Evolutionary conservation across 169 alveolate genomes (phyloP).

Genomic region (Plasmodium adleri): DNA sequence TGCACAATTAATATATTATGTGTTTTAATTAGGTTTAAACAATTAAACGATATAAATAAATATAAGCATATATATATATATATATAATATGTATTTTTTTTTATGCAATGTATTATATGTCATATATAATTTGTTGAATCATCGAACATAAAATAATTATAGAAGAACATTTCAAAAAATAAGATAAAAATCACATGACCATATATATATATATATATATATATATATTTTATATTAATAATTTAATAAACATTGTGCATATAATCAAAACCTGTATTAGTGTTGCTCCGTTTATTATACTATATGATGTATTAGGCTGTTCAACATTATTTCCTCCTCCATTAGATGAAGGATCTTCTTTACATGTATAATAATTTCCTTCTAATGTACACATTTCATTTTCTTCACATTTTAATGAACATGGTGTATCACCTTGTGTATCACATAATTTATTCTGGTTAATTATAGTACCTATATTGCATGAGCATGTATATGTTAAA

Average conservation of each 20-base stretch:
- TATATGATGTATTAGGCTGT: background rate
- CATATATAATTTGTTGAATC: no score
- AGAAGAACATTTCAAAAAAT: no score
- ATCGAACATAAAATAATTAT: no score
- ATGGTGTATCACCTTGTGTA: constrained; percentile 36
- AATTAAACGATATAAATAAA: no score
- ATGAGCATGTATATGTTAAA: constrained; percentile 2
- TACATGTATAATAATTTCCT: constrained; percentile 15
- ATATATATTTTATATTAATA: background rate
- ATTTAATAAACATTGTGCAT: constrained; percentile 4
- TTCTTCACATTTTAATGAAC: constrained; percentile 31
- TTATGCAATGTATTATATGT: no score
- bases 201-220: background rate
- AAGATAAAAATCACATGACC: background rate
- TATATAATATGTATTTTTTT: no score
- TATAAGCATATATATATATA: no score
- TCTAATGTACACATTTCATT: constrained; percentile 10
- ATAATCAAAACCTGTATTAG: constrained; percentile 11
- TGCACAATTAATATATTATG: no score
- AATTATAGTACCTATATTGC: constrained; percentile 23
- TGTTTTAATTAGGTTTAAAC: no score
- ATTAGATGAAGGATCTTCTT: background rate
- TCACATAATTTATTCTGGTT: constrained; percentile 4
- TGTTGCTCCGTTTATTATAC: constrained; percentile 16
- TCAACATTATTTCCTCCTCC: constrained; percentile 5